Evolutionary conservation across 2,329 filamentous ascomycete genomes (phyloP).

Genomic region (Lachnellula occidentalis): DNA sequence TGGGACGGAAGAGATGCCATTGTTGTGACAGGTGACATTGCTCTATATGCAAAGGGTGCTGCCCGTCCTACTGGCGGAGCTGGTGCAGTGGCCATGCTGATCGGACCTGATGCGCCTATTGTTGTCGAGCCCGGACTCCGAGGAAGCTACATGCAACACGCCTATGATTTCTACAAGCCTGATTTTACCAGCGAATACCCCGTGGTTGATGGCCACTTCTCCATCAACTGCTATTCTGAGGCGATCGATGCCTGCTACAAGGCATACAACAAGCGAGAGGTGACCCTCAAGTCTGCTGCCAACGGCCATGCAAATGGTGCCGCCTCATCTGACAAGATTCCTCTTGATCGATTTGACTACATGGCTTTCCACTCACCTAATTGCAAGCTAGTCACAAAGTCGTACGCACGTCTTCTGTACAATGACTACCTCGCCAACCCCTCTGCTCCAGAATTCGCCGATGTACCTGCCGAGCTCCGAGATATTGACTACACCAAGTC

Average conservation of each 20-base stretch:
- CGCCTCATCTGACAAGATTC: conserved; percentile 46
- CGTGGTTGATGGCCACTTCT: conserved; percentile 79
- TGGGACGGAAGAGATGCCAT: conserved; percentile 82
- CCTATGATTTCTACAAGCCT: conserved; percentile 89
- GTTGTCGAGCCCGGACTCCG: conserved; percentile 74
- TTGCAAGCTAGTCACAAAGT: conserved; percentile 84
- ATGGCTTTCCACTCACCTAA: conserved; percentile 78
- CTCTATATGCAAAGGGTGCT: conserved; percentile 77
- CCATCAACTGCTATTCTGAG: conserved; percentile 74
- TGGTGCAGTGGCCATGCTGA: conserved; percentile 71
- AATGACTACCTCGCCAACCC: conserved; percentile 76
- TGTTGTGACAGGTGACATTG: conserved; percentile 77
- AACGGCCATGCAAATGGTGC: neutral
- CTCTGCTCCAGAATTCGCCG: conserved; percentile 60
- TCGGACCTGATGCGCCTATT: conserved; percentile 72
- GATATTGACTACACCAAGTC: conserved; percentile 77
- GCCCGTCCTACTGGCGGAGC: conserved; percentile 77
- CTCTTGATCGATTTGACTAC: conserved; percentile 78
- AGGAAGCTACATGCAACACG: conserved; percentile 75
- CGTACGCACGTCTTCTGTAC: conserved; percentile 77
- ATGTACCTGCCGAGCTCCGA: conserved; percentile 69
- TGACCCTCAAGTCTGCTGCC: conserved; percentile 43
- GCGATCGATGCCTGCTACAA: conserved; percentile 78
- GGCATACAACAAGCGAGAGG: conserved; percentile 71
- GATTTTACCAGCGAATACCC: conserved; percentile 84